These are phyloP conservation scores for Pythium myriotylum DNA, from an alignment of 352 stramenopile species.

Conservation along the genomic window DNA sequence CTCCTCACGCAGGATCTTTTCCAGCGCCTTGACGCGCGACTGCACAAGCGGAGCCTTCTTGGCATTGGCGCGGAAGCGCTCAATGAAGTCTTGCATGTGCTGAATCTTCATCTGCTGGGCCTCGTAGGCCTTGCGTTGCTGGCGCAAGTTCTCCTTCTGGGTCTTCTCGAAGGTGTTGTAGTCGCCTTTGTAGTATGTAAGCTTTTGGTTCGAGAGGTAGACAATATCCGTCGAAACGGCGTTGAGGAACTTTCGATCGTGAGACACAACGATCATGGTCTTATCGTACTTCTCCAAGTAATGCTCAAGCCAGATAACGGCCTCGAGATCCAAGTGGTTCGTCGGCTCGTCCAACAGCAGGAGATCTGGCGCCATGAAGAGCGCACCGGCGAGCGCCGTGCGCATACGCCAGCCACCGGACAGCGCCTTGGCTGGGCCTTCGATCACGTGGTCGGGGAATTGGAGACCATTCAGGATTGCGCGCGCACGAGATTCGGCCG, in stretches of 20 bases:
- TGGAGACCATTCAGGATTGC: conserved; percentile 93
- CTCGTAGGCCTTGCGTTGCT: conserved; percentile 91
- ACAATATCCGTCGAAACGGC: conserved; percentile 96
- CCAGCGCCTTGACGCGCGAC: conserved; percentile 94
- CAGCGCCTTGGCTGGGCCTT: conserved; percentile 89
- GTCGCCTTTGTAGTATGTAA: conserved; percentile 94
- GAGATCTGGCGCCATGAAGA: conserved; percentile 96
- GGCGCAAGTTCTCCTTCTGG: conserved; percentile 92
- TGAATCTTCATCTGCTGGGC: conserved; percentile 88
- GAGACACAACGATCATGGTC: conserved; percentile 95
- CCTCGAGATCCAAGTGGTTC: conserved; percentile 91
- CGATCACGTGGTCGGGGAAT: conserved; percentile 93
- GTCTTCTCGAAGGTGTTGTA: conserved; percentile 97
- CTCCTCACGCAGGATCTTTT: conserved; percentile 87
- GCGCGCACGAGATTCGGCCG: conserved; percentile 88
- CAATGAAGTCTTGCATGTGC: conserved; percentile 94
- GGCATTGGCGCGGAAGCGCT: conserved; percentile 54
- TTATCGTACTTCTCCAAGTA: conserved; percentile 92
- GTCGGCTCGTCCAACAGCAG: conserved; percentile 90
- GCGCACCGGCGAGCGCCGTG: conserved; percentile 92
- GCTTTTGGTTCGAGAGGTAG: conserved; percentile 90
- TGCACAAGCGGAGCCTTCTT: conserved; percentile 94
- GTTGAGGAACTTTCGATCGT: conserved; percentile 97
- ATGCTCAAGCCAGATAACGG: conserved; percentile 92
- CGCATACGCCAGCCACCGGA: conserved; percentile 95